Evolutionary conservation across 2,329 filamentous ascomycete species (phyloP).

Genomic region (Juglanconis sp.): DNA sequence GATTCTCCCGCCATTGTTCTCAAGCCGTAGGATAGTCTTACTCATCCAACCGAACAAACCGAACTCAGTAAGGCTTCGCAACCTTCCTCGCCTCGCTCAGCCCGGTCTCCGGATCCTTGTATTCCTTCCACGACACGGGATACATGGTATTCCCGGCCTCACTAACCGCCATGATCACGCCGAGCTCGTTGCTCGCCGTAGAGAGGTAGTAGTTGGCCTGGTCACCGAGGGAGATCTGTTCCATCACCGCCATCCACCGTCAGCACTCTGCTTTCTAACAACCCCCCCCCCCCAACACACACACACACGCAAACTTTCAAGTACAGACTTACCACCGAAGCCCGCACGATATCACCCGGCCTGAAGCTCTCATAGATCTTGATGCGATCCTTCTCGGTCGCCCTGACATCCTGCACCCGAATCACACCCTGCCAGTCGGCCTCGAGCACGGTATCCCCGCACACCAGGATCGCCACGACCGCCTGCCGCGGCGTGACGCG

Average conservation of each 20-base stretch:
- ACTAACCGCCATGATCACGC: constrained; percentile 89
- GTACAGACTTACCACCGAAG: constrained; percentile 64
- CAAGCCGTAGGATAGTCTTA: not conserved
- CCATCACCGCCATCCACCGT: not conserved
- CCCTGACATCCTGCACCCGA: constrained; percentile 84
- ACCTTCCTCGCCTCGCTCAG: constrained; percentile 81
- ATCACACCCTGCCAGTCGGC: constrained; percentile 85
- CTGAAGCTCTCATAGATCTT: constrained; percentile 88
- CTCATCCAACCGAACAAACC: not conserved
- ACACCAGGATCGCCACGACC: constrained; percentile 79
- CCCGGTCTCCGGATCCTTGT: constrained; percentile 78
- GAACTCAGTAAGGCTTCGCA: constrained; percentile 77
- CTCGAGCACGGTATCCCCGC: constrained; percentile 68
- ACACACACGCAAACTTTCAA: not conserved
- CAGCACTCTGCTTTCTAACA: not conserved
- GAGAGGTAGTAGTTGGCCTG: constrained; percentile 94
- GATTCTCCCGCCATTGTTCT: not conserved
- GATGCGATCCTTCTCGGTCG: constrained; percentile 93
- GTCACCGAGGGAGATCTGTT: constrained; percentile 81
- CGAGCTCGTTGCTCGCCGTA: constrained; percentile 85
- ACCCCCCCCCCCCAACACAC: not conserved
- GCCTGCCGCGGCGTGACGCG: constrained; percentile 83
- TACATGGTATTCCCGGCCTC: constrained; percentile 88
- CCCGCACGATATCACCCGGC: constrained; percentile 87
- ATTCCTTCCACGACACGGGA: constrained; percentile 93